Percentiles rank a stretch among this genome's conserved stretches.
phyloP scores from a whole-genome alignment of 2,329 filamentous ascomycete species.

The Teratosphaeria pseudoeucalypti region DNA sequence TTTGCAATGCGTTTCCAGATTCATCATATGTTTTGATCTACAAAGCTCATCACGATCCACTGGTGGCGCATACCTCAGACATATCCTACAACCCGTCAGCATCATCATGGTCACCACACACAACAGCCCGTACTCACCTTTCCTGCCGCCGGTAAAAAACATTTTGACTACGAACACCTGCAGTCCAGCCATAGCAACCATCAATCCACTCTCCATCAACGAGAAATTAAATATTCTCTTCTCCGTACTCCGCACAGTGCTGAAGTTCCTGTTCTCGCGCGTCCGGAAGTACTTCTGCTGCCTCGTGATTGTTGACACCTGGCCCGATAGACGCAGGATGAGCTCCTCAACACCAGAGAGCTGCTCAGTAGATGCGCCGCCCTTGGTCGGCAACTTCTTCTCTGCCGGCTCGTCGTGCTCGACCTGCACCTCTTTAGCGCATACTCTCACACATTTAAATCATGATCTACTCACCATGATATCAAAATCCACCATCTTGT shows the following conservation, averaged over 20 bases:
- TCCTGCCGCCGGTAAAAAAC: slow-evolving; percentile 88
- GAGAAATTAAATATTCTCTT: slow-evolving; percentile 95
- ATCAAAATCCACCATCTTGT: slow-evolving; percentile 97
- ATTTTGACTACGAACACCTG: slow-evolving; percentile 97
- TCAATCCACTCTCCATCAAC: slow-evolving; percentile 81
- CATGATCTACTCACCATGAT: slow-evolving; percentile 59
- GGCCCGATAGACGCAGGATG: slow-evolving; percentile 85
- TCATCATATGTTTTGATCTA: background rate
- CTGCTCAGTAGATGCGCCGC: slow-evolving; percentile 80
- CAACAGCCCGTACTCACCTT: slow-evolving; percentile 36
- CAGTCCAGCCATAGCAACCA: slow-evolving; percentile 87
- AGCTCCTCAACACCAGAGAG: slow-evolving; percentile 83
- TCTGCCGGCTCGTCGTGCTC: slow-evolving; percentile 72
- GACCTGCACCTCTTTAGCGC: slow-evolving; percentile 45
- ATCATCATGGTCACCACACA: background rate
- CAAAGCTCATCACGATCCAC: background rate
- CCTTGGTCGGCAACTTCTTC: slow-evolving; percentile 67
- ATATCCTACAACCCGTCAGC: background rate
- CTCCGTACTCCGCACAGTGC: slow-evolving; percentile 93
- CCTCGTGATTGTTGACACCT: slow-evolving; percentile 84
- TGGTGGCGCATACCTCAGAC: background rate
- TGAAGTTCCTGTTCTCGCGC: slow-evolving; percentile 97
- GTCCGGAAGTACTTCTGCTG: slow-evolving; percentile 99
- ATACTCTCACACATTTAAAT: background rate
- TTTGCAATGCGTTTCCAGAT: background rate